A percentile compares a stretch with the other conserved stretches of the same genome.
Evolutionary conservation across 2,329 filamentous ascomycete genomes (phyloP).

Genomic region (Fusarium sp.): DNA sequence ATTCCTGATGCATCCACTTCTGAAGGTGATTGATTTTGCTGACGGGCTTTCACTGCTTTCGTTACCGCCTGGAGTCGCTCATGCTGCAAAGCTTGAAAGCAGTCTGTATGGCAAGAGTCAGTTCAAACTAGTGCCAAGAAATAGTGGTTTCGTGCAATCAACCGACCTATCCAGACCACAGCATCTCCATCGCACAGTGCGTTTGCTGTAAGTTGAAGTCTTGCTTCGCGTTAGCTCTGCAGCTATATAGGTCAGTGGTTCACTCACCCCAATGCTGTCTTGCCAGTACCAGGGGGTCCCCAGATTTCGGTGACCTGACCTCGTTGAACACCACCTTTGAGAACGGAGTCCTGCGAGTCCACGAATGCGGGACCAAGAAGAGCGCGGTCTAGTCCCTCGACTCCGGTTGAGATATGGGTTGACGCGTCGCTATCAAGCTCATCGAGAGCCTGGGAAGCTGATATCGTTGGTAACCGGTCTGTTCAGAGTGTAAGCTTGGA

Average conservation of each 20-base stretch:
- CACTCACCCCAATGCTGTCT: slow-evolving; percentile 80
- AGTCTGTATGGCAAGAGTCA: slow-evolving; percentile 50
- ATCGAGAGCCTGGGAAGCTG: slow-evolving; percentile 75
- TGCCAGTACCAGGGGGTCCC: slow-evolving; percentile 86
- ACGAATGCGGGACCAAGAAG: slow-evolving; percentile 45
- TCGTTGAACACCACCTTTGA: slow-evolving; percentile 69
- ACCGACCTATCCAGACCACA: slow-evolving; percentile 86
- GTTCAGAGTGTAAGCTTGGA: slow-evolving; percentile 25
- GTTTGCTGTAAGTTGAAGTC: slow-evolving; percentile 74
- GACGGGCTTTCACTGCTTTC: slow-evolving; percentile 26
- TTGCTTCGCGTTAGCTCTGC: slow-evolving; percentile 49
- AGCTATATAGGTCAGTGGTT: slow-evolving; percentile 17
- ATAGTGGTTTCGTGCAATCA: slow-evolving; percentile 20
- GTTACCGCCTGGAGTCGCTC: slow-evolving; percentile 45
- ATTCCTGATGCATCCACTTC: slow-evolving; percentile 16
- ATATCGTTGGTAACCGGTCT: slow-evolving; percentile 82
- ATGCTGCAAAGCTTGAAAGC: slow-evolving; percentile 54
- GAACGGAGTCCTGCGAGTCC: slow-evolving; percentile 24
- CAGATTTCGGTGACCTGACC: slow-evolving; percentile 88
- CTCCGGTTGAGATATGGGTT: slow-evolving; percentile 64
- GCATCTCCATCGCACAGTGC: slow-evolving; percentile 67
- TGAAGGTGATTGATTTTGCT: slow-evolving; percentile 6
- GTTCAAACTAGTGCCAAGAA: slow-evolving; percentile 6
- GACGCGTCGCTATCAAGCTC: slow-evolving; percentile 62
- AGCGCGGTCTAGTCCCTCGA: slow-evolving; percentile 61